These are phyloP conservation scores for Plasmodium yoelii DNA, from an alignment of 169 alveolate species.

Conservation along the genomic window DNA sequence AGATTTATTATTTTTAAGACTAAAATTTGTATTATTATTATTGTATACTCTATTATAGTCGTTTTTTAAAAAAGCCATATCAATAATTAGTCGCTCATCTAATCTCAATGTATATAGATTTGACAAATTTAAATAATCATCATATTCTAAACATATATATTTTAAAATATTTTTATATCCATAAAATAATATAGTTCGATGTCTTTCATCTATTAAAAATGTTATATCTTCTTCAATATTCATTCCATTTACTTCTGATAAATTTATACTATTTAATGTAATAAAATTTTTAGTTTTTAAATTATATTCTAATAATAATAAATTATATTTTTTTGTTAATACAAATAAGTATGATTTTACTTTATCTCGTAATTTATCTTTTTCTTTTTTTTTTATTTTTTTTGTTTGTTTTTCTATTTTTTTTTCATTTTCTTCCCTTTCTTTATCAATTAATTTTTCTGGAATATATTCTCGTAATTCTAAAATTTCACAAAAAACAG, in stretches of 20 bases:
- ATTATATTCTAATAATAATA: slow-evolving; percentile 37
- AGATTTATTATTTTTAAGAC: neutral
- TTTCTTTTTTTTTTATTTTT: too few relatives aligned
- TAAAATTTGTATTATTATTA: neutral
- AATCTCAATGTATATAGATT: slow-evolving; percentile 41
- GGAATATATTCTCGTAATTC: slow-evolving; percentile 64
- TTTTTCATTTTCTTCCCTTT: slow-evolving; percentile 11
- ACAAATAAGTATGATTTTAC: slow-evolving; percentile 50
- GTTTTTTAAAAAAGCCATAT: slow-evolving; percentile 24
- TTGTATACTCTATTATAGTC: neutral
- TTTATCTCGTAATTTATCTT: too few relatives aligned
- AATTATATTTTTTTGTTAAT: slow-evolving; percentile 46
- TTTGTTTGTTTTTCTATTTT: too few relatives aligned
- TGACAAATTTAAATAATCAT: slow-evolving; percentile 34
- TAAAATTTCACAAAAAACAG: slow-evolving; percentile 28
- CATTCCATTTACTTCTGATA: slow-evolving; percentile 31
- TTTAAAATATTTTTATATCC: slow-evolving; percentile 60
- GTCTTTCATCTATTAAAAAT: slow-evolving; percentile 58
- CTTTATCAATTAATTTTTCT: slow-evolving; percentile 42
- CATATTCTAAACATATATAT: slow-evolving; percentile 63
- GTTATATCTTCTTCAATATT: slow-evolving; percentile 50
- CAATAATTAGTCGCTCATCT: slow-evolving; percentile 57
- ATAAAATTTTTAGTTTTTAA: slow-evolving; percentile 45
- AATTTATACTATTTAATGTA: slow-evolving; percentile 34
- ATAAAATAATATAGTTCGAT: slow-evolving; percentile 50